Evolutionary conservation across 352 stramenopile species (phyloP), one percentile per base, ranked within the genome.

Genomic region (Phytophthora ohioensis): DNA sequence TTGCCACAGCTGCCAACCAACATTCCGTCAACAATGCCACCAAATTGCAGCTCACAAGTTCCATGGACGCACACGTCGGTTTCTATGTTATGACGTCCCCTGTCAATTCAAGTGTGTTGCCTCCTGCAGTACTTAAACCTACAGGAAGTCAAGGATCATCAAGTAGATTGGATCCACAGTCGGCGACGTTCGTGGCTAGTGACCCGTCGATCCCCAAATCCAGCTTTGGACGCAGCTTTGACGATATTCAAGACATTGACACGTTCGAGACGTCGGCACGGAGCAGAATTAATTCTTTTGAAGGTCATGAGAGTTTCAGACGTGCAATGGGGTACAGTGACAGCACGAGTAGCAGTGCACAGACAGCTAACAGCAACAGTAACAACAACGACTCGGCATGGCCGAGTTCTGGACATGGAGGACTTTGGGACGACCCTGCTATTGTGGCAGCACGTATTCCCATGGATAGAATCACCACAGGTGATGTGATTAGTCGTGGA

Each of bases 401-500:
- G 69, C 51, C 67, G 41, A 68, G 64, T 42, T 63, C 69, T 54
- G 51, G 66, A 35, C 53, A 69, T 31, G 56, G 65, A 41, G 32
- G 70, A 8, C n/a, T 88, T 5, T 91, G 83, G 83, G 69, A 78
- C 0, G 76, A 91, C 41, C 78, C 78, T 0, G 69, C 69, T 11
- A 81, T 91, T 57, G 67, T 88, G 1, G 78, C 81, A 1, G 79
- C 74, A 0, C 70, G 81, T 2, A 71, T 88, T 31, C 82, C 82
- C 9, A 84, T 84, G 68, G 80, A 88, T 9, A 71, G 73, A 46
- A 67, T 91, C 27, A 36, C 39, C 1, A 38, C 71, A 0, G 67
- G 77, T 8, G 73, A 78, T 0, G 52, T 84, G 2, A 56, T 91
- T 15, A 87, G 80, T 58, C 72, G 75, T 0, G 82, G 82, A 17